Evolutionary conservation across 1,284 basidiomycete species (phyloP), one percentile per base, ranked within the genome.

Genomic region (Neonothopanus nambi): DNA sequence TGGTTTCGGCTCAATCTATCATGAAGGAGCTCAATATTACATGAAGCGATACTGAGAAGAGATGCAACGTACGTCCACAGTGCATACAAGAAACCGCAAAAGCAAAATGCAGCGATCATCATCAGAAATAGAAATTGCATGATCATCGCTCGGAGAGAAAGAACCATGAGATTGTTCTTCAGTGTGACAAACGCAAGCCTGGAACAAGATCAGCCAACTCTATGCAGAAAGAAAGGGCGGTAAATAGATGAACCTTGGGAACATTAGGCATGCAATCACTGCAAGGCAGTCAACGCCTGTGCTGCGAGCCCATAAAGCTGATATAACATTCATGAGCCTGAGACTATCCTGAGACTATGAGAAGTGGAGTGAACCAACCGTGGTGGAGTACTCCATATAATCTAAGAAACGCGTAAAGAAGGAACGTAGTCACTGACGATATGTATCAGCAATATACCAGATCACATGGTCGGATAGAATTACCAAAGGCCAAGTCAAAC

Each of bases 71-170:
- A 92, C 78, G 91, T 95, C 84, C 87, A 95, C 17, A 97, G 76
- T 0, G 93, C 92, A 70, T 96, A 97, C 30, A 94, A 68, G 67
- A 98, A 98, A 3, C 94, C 93, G 37, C 81, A 83, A 63, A 93
- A 93, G 65, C 93, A 95, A 67, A 95, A 95, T 1, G 83, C 84
- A 2, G 94, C 95, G 21, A 97, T 91, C 36, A 87, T 66, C 90
- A 97, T 95, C 40, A 96, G 75, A 21, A 82, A 71, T 17, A 80
- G 69, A 62, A 94, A 93, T 63, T 92, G 87, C 55, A 84, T 72
- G 51, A 92, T 82, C 89, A 93, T 92, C 0, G 89, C 89, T 18
- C 90, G 81, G 30, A 93, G 71, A 7, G 89, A 85, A 12, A 89
- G 73, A 20, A 90, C 86, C 82, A 90, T 87, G 20, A 96, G 75